These are phyloP conservation scores for Pleurotus djamor DNA, from an alignment of 768 basidiomycete genomes.

Conservation along the genomic window DNA sequence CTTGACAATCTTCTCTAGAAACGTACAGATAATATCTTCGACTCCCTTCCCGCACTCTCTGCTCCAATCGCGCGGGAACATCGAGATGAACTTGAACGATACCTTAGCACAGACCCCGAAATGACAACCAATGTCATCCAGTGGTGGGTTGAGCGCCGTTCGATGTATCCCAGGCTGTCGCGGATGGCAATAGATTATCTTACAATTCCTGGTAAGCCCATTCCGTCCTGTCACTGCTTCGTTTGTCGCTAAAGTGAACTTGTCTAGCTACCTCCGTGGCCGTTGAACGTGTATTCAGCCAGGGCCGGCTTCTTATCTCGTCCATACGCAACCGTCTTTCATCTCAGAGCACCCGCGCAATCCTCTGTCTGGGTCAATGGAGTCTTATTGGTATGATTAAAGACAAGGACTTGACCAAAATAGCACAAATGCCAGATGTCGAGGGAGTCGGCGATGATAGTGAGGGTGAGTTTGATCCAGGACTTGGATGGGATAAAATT, in stretches of 20 bases:
- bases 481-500: neutral
- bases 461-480: no score
- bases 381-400: conserved; percentile 9
- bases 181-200: conserved; percentile 26
- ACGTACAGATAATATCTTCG: conserved; percentile 20
- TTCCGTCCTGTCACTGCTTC: no score
- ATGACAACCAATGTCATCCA: conserved; percentile 10
- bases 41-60: conserved; percentile 9
- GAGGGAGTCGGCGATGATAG: neutral
- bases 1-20: no score
- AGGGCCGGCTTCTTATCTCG: conserved; percentile 18
- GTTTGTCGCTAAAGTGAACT: no score
- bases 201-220: conserved; percentile 17
- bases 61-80: neutral
- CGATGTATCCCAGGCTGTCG: conserved; percentile 16
- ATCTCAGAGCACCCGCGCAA: conserved; percentile 13
- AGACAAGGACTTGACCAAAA: neutral
- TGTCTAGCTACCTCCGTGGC: conserved; percentile 19
- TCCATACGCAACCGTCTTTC: conserved; percentile 18
- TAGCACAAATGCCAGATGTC: neutral
- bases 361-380: conserved; percentile 19
- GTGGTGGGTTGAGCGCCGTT: conserved; percentile 17
- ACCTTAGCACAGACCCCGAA: conserved; percentile 14
- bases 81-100: conserved; percentile 14
- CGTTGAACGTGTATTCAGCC: conserved; percentile 21